These are phyloP conservation scores for Penicillium silybi DNA, from an alignment of 495 filamentous ascomycete species.

Conservation along the genomic window DNA sequence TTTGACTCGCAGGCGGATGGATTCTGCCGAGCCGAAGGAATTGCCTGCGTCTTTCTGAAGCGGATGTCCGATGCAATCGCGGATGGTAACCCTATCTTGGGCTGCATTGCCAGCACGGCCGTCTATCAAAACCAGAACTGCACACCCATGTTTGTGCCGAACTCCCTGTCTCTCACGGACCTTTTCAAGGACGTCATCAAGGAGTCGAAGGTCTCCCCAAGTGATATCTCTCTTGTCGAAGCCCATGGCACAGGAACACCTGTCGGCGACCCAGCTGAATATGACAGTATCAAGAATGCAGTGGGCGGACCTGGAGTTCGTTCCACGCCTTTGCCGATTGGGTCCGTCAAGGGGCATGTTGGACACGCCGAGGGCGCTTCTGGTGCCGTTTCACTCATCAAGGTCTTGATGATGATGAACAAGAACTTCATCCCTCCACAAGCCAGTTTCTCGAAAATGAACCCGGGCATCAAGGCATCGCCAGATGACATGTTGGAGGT, in stretches of 20 bases:
- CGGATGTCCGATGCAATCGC: constrained; percentile 56
- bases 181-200: constrained; percentile 55
- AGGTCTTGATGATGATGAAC: constrained; percentile 42
- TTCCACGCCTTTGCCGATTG: constrained; percentile 13
- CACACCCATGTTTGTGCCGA: constrained; percentile 68
- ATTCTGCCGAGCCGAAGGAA: constrained; percentile 68
- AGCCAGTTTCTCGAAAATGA: constrained; percentile 31
- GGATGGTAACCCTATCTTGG: constrained; percentile 61
- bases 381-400: constrained; percentile 38
- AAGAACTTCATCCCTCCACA: constrained; percentile 30
- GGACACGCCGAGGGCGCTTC: constrained; percentile 44
- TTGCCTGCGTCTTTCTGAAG: constrained; percentile 64
- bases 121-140: constrained; percentile 66
- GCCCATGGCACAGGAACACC: constrained; percentile 53
- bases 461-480: constrained; percentile 22
- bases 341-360: constrained; percentile 40
- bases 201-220: constrained; percentile 54
- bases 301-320: constrained; percentile 22
- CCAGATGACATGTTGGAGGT: constrained; percentile 21
- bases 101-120: constrained; percentile 55
- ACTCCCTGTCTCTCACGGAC: constrained; percentile 55
- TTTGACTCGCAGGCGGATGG: constrained; percentile 70
- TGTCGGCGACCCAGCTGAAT: constrained; percentile 35
- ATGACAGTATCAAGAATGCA: constrained; percentile 25
- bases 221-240: constrained; percentile 66